Evolutionary conservation across 768 basidiomycete species (phyloP), one percentile per base, ranked within the genome.

Genomic region (Trametes cinnabarina): DNA sequence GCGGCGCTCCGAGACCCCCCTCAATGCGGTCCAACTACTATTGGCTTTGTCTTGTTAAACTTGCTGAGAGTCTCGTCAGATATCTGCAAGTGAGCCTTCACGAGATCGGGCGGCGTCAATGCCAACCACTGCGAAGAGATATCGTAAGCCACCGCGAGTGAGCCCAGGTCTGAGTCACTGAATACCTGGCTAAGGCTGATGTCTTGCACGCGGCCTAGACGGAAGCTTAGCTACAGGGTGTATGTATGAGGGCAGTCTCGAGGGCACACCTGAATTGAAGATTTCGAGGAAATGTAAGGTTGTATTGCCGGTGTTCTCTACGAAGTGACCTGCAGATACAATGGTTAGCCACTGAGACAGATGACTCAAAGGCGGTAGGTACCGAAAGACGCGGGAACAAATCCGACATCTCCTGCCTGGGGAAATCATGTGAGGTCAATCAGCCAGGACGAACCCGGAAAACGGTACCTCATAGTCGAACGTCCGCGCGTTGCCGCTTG

Each of bases 301-400:
- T 1, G 78, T 76, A 60, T 84, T 81, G 14, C 85, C 85, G 1
- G 77, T 82, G 66, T 87, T 86, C 66, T 87, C 85, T 25, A 88
- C 74, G 63, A 86, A 87, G 64, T 88, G 87, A 2, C 69, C 71
- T 66, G 19, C 6, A 22, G 19, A 12, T 1, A 20, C 10, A 4
- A 8, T 3, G 15, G 2, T 4, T 28, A 47, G 6, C 14, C n/a
- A n/a, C n/a, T n/a, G n/a, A n/a, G n/a, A n/a, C n/a, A n/a, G n/a
- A n/a, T n/a, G 47, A 28, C 34, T 12, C 23, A 23, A n/a, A 19
- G 42, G 15, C 12, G 23, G 11, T 11, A 37, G 68, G 58, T 57
- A 80, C 81, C 63, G n/a, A 56, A 60, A 6, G 65, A 64, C 2
- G 46, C 55, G 12, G 65, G 63, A 14, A 66, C 58, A 47, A 59